Percentiles rank a stretch among this genome's conserved stretches.
Conservation (phyloP, 495 filamentous ascomycete genomes). For the Xylaria flabelliformis region DNA sequence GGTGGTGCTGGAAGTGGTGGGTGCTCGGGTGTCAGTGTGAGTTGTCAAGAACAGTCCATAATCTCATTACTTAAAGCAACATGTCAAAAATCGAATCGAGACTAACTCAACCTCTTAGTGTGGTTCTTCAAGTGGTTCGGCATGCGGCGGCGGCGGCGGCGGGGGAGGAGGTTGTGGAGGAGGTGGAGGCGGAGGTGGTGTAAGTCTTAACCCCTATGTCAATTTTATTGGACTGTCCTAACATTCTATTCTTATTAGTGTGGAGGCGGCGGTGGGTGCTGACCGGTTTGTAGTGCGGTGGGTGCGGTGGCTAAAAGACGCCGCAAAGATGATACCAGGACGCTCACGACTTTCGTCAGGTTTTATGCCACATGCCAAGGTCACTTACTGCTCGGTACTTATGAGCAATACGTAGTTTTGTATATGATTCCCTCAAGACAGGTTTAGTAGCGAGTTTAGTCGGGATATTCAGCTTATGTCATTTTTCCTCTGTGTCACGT, state of each 20-base stretch:
- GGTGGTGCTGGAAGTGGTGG: constrained; percentile 43
- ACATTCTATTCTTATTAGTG: not conserved
- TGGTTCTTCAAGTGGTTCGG: constrained; percentile 29
- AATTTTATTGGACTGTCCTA: not conserved
- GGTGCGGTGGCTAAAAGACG: not conserved
- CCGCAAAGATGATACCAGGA: not conserved
- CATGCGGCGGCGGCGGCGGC: constrained; percentile 50
- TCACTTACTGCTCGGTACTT: not conserved
- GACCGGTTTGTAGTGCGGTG: not conserved
- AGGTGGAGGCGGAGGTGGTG: constrained; percentile 40
- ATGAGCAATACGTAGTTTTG: not conserved
- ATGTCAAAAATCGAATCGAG: constrained; percentile 34
- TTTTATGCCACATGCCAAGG: not conserved
- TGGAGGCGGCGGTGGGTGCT: constrained; percentile 1
- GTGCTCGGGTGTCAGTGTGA: constrained; percentile 51
- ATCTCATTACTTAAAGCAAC: not conserved
- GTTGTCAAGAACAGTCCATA: constrained; percentile 40
- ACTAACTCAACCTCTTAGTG: constrained; percentile 35
- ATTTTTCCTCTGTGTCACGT: not conserved
- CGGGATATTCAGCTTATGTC: not conserved
- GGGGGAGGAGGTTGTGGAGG: constrained; percentile 42
- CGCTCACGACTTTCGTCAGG: not conserved
- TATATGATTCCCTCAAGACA: not conserved
- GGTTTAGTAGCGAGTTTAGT: not conserved
- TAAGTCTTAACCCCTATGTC: not conserved